A percentile compares a stretch with the other conserved stretches of the same genome.
These are phyloP conservation scores for Cadophora sp. DNA, from an alignment of 2,329 filamentous ascomycete species.

Conservation along the genomic window DNA sequence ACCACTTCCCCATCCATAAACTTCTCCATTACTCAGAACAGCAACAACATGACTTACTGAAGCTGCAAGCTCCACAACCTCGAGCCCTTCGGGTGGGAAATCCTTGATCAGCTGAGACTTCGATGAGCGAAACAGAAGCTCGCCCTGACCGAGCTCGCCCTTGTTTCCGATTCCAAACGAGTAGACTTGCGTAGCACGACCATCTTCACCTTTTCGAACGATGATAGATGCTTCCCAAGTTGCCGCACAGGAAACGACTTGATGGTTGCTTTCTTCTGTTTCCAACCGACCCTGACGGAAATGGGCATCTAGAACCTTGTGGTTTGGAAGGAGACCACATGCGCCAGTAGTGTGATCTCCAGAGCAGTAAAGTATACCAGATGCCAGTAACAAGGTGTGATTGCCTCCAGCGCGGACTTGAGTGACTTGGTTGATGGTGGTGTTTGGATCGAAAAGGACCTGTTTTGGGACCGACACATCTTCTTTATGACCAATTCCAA, in stretches of 20 bases:
- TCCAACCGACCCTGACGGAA: conserved; percentile 36
- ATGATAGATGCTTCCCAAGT: conserved; percentile 81
- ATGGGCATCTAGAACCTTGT: conserved; percentile 20
- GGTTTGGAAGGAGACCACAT: conserved; percentile 51
- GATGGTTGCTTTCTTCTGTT: conserved; percentile 27
- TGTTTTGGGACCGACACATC: conserved; percentile 72
- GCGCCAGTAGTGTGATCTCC: conserved; percentile 65
- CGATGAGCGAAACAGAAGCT: conserved; percentile 56
- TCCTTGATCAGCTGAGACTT: conserved; percentile 58
- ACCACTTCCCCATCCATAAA: conserved; percentile 88
- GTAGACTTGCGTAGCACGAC: conserved; percentile 59
- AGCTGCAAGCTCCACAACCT: conserved; percentile 71
- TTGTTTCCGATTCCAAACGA: conserved; percentile 71
- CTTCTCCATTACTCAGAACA: conserved; percentile 76
- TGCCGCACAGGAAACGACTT: conserved; percentile 62
- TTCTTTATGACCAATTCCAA: conserved; percentile 74
- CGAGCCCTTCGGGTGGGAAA: conserved; percentile 67
- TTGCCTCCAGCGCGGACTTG: conserved; percentile 73
- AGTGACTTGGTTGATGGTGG: conserved; percentile 47
- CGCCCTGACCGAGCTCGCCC: conserved; percentile 75
- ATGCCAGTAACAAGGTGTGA: conserved; percentile 78
- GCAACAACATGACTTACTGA: conserved; percentile 80
- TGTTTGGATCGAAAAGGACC: conserved; percentile 58
- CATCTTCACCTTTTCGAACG: conserved; percentile 55
- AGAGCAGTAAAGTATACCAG: conserved; percentile 67